A percentile compares a stretch with the other conserved stretches of the same genome.
These are phyloP conservation scores for Candida rishiriensis DNA, from an alignment of 805 yeast genomes.

Conservation along the genomic window DNA sequence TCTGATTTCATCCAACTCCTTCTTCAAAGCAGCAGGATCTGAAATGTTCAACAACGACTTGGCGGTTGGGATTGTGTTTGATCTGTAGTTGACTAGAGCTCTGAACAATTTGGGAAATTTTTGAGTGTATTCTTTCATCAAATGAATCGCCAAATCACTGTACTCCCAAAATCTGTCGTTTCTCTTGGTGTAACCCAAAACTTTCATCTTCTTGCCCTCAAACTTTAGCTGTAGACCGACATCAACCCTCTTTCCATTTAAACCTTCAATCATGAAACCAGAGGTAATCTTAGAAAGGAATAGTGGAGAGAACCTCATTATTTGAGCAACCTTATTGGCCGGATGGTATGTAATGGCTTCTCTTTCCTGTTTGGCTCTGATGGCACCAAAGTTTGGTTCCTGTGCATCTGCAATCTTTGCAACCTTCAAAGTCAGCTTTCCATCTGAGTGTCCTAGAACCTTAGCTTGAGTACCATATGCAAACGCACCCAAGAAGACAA, in stretches of 20 bases:
- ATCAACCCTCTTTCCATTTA: slow-evolving; percentile 49
- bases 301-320: slow-evolving; percentile 52
- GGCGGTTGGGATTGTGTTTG: slow-evolving; percentile 34
- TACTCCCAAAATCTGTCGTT: slow-evolving; percentile 73
- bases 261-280: slow-evolving; percentile 55
- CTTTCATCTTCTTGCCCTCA: slow-evolving; percentile 75
- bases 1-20: slow-evolving; percentile 30
- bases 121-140: slow-evolving; percentile 56
- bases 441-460: slow-evolving; percentile 51
- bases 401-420: slow-evolving; percentile 39
- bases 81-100: slow-evolving; percentile 21
- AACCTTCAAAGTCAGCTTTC: slow-evolving; percentile 46
- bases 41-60: slow-evolving; percentile 33
- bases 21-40: slow-evolving; percentile 41
- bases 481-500: slow-evolving; percentile 76
- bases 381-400: slow-evolving; percentile 65
- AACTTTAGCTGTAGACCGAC: slow-evolving; percentile 83
- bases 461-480: slow-evolving; percentile 82
- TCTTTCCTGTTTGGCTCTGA: slow-evolving; percentile 54
- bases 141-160: slow-evolving; percentile 65
- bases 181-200: slow-evolving; percentile 78
- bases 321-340: slow-evolving; percentile 58
- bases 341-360: slow-evolving; percentile 57
- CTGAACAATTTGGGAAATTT: slow-evolving; percentile 61
- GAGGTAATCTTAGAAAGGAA: slow-evolving; percentile 78